phyloP scores from a whole-genome alignment of 257 asterid species.

The Solanum rostratum region DNA sequence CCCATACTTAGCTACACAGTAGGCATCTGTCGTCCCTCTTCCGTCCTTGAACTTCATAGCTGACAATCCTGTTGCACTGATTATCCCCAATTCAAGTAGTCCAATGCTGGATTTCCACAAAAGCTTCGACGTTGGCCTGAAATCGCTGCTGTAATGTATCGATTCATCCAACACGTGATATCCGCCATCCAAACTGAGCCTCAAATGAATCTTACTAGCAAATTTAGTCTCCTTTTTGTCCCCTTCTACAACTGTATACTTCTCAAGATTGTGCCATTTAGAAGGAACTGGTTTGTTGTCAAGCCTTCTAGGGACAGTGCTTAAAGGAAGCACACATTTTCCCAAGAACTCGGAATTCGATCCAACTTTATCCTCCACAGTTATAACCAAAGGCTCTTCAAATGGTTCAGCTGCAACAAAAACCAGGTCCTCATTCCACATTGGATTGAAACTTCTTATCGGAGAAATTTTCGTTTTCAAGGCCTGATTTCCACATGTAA shows the following conservation, averaged over 20 bases:
- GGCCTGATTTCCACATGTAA: constrained; percentile 37
- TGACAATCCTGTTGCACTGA: constrained; percentile 52
- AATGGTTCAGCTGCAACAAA: constrained; percentile 71
- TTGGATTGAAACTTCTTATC: constrained; percentile 32
- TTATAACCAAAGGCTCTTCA: constrained; percentile 54
- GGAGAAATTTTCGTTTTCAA: constrained; percentile 32
- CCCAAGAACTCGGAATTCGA: constrained; percentile 49
- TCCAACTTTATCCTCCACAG: constrained; percentile 45
- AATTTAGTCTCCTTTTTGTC: constrained; percentile 48
- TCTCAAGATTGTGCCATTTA: constrained; percentile 77
- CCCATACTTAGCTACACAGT: constrained; percentile 73
- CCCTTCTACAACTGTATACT: constrained; percentile 34
- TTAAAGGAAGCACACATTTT: constrained; percentile 22
- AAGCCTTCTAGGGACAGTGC: constrained; percentile 27
- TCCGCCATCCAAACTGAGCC: constrained; percentile 75
- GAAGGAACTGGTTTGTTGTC: constrained; percentile 60
- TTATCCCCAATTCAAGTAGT: constrained; percentile 59
- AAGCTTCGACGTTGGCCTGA: constrained; percentile 53
- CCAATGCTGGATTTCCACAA: constrained; percentile 73
- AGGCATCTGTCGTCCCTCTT: constrained; percentile 56
- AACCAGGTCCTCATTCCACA: constrained; percentile 76
- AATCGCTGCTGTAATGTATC: constrained; percentile 55
- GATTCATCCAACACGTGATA: constrained; percentile 85
- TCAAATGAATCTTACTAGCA: constrained; percentile 70
- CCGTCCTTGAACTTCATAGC: constrained; percentile 57